Percentiles rank a stretch among this genome's conserved stretches.
Evolutionary conservation across 2,329 filamentous ascomycete species (phyloP).

Genomic region (Penicillium sp.): DNA sequence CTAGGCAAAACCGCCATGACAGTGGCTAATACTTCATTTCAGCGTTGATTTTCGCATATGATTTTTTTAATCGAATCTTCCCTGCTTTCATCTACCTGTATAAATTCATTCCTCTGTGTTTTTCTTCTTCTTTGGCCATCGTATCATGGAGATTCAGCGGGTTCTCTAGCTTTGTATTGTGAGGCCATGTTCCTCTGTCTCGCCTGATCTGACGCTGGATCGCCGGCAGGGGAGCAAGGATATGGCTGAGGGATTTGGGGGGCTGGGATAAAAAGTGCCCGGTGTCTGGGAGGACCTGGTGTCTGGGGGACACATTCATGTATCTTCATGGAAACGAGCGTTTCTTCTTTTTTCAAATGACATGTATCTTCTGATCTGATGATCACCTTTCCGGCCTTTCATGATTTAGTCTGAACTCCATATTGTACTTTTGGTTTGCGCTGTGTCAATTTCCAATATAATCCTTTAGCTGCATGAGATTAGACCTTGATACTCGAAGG

Average conservation of each 20-base stretch:
- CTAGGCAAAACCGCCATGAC: slow-evolving; percentile 4
- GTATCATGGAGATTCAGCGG: slow-evolving; percentile 33
- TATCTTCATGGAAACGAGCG: slow-evolving; percentile 13
- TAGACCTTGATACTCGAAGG: not conserved
- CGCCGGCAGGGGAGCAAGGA: slow-evolving; percentile 30
- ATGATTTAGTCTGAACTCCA: not conserved
- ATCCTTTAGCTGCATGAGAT: not conserved
- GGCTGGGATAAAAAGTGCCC: slow-evolving; percentile 7
- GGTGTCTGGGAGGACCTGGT: slow-evolving; percentile 4
- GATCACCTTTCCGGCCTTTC: not conserved
- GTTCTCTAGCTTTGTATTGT: slow-evolving; percentile 31
- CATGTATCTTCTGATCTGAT: slow-evolving; percentile 14
- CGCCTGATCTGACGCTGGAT: slow-evolving; percentile 42
- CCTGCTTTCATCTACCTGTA: slow-evolving; percentile 36
- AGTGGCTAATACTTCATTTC: not conserved
- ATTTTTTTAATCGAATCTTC: slow-evolving; percentile 33
- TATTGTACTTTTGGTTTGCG: not conserved
- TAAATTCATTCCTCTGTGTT: slow-evolving; percentile 30
- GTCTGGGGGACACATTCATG: slow-evolving; percentile 6
- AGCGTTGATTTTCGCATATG: slow-evolving; percentile 35
- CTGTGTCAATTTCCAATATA: not conserved
- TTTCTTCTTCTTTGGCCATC: slow-evolving; percentile 21
- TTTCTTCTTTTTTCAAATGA: slow-evolving; percentile 11
- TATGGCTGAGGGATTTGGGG: slow-evolving; percentile 4
- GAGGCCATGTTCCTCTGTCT: slow-evolving; percentile 13